Evolutionary conservation across 305 asterid species (phyloP).

Genomic region (Fraxinus ornus): DNA sequence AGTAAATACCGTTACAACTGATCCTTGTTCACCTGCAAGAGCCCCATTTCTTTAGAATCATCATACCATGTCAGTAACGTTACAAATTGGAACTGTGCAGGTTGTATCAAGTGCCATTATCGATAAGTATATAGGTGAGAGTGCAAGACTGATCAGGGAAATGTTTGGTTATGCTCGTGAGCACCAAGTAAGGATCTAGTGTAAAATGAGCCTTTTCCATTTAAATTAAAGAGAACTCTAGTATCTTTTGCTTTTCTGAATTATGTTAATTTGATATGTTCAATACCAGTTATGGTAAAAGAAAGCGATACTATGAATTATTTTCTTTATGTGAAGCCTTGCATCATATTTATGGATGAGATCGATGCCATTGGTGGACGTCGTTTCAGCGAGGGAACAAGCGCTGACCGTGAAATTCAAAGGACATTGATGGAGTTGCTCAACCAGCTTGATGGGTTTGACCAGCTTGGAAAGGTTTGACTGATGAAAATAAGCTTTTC

Average conservation of each 20-base stretch:
- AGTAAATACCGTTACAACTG: background rate
- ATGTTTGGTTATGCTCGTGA: conserved; percentile 98
- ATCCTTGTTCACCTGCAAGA: conserved; percentile 1
- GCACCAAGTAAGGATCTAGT: conserved; percentile 67
- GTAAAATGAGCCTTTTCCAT: background rate
- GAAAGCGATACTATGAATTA: background rate
- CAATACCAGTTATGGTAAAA: conserved; percentile 6
- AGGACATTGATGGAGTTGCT: conserved; percentile 90
- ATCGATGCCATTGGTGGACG: conserved; percentile 89
- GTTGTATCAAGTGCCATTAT: conserved; percentile 98
- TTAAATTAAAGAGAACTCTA: background rate
- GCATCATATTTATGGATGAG: conserved; percentile 85
- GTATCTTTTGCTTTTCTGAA: background rate
- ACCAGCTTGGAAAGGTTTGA: conserved; percentile 81
- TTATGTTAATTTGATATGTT: conserved; percentile 1
- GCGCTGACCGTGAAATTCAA: conserved; percentile 95
- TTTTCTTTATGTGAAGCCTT: conserved; percentile 54
- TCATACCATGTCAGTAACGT: conserved; percentile 17
- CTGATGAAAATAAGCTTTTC: conserved; percentile 3
- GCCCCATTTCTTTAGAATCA: background rate
- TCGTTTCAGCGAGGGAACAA: conserved; percentile 90
- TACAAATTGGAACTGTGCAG: conserved; percentile 39
- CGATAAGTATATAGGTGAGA: conserved; percentile 95
- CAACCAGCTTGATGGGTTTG: conserved; percentile 92
- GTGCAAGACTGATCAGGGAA: conserved; percentile 94